phyloP scores from a whole-genome alignment of 2,329 filamentous ascomycete genomes.

The Coniochaeta sp. region DNA sequence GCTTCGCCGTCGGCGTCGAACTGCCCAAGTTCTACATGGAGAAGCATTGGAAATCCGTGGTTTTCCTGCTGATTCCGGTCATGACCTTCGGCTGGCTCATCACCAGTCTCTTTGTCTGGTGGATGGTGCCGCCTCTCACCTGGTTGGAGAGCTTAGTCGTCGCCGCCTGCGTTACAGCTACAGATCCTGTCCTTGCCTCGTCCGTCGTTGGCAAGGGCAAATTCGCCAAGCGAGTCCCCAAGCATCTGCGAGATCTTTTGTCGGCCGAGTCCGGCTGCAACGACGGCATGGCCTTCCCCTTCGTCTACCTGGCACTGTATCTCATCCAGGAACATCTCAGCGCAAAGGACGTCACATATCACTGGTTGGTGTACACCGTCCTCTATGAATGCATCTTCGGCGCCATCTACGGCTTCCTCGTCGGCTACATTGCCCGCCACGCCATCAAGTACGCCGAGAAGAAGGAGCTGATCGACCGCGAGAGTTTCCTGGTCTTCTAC shows the following conservation, averaged over 20 bases:
- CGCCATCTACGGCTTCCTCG: conserved; percentile 74
- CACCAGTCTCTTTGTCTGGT: conserved; percentile 92
- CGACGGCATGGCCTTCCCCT: conserved; percentile 99
- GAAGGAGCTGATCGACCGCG: conserved; percentile 80
- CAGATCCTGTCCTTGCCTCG: conserved; percentile 91
- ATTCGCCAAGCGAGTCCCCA: conserved; percentile 94
- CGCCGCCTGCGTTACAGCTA: conserved; percentile 92
- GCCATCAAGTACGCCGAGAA: conserved; percentile 84
- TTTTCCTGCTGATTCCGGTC: conserved; percentile 82
- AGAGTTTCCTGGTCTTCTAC: conserved; percentile 98
- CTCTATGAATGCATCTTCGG: conserved; percentile 96
- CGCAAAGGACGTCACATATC: conserved; percentile 61
- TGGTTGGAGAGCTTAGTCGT: conserved; percentile 88
- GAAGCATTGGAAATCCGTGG: conserved; percentile 89
- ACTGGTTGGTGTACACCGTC: conserved; percentile 86
- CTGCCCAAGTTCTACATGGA: conserved; percentile 96
- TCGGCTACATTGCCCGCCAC: conserved; percentile 87
- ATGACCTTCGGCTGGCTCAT: conserved; percentile 97
- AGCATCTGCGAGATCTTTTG: conserved; percentile 90
- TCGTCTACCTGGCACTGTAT: conserved; percentile 88
- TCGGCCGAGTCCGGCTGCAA: conserved; percentile 98
- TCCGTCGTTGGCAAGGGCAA: conserved; percentile 99
- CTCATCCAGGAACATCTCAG: conserved; percentile 73
- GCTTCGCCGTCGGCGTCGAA: conserved; percentile 86
- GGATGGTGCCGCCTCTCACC: conserved; percentile 68